Evolutionary conservation across 805 yeast species (phyloP), one percentile per base, ranked within the genome.

Genomic region (Hanseniaspora lachancei): DNA sequence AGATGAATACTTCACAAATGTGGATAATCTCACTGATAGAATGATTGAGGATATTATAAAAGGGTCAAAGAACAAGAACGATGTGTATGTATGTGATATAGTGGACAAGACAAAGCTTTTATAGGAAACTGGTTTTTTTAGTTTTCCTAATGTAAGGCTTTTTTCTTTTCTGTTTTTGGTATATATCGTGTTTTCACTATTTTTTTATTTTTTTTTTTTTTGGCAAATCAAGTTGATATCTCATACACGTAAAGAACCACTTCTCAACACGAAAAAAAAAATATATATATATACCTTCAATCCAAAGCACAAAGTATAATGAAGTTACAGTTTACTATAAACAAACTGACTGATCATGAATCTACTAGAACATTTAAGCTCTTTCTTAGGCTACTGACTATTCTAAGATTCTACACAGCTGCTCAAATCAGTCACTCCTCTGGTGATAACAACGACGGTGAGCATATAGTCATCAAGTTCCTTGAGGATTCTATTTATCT

Each of bases 241-340:
- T 24, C 27, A 27, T 27, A 27, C 34, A 34, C 47, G 35, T 24
- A 24, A 43, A 24, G 3, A 44, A 44, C 13, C 3, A 7, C 15
- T 8, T 18, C 6, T 27, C 15, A 20, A n/a, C 39, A 29, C 39
- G 27, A 18, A 18, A 34, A n/a, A 39, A 39, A 39, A 9, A n/a
- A 2, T 18, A 15, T 38, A 15, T 2, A 2, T 24, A 24, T 24
- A 24, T 24, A 24, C 27, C 6, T n/a, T n/a, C n/a, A n/a, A n/a
- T n/a, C n/a, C n/a, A n/a, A n/a, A n/a, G n/a, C n/a, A n/a, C n/a
- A n/a, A n/a, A n/a, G n/a, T n/a, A n/a, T 18, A 15, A 53, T 53
- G 56, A 53, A 53, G 16, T 29, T 53, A n/a, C 50, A 46, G 35
- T 53, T 53, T 39, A 52, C 56, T 21, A 18, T 52, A 10, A 52